Conservation (phyloP, 352 stramenopile genomes). For the Phytophthora meadii region DNA sequence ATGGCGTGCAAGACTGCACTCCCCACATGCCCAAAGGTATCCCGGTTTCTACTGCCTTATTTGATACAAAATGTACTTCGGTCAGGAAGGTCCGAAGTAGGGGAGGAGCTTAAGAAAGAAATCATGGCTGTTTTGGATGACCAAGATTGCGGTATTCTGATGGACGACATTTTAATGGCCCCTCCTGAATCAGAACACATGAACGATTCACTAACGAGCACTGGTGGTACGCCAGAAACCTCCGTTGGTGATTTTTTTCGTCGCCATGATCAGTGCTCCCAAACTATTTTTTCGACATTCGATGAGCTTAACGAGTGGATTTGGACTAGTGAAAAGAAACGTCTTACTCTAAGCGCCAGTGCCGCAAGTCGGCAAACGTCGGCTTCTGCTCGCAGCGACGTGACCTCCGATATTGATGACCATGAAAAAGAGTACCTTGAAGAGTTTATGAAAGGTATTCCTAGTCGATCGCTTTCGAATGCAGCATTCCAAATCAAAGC, state of each 20-base stretch:
- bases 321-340: constrained; percentile 86
- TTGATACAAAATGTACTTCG: constrained; percentile 88
- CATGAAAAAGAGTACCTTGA: constrained; percentile 82
- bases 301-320: constrained; percentile 91
- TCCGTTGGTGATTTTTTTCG: constrained; percentile 68
- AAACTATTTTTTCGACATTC: constrained; percentile 87
- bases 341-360: constrained; percentile 62
- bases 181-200: constrained; percentile 36
- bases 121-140: constrained; percentile 84
- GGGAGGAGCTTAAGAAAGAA: constrained; percentile 80
- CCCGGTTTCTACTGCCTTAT: constrained; percentile 84
- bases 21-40: constrained; percentile 71
- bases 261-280: constrained; percentile 84
- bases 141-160: constrained; percentile 63
- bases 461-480: constrained; percentile 68
- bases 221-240: constrained; percentile 12
- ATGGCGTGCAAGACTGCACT: constrained; percentile 70
- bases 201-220: constrained; percentile 19
- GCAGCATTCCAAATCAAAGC: constrained; percentile 75
- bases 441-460: constrained; percentile 80
- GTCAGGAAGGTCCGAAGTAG: constrained; percentile 65
- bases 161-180: constrained; percentile 54
- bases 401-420: constrained; percentile 67
- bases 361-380: constrained; percentile 48
- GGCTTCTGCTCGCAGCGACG: constrained; percentile 48